A percentile compares a stretch with the other conserved stretches of the same genome.
These are phyloP conservation scores for Mortierella claussenii DNA, from an alignment of 192 early-diverging fungal genomes.

Conservation along the genomic window DNA sequence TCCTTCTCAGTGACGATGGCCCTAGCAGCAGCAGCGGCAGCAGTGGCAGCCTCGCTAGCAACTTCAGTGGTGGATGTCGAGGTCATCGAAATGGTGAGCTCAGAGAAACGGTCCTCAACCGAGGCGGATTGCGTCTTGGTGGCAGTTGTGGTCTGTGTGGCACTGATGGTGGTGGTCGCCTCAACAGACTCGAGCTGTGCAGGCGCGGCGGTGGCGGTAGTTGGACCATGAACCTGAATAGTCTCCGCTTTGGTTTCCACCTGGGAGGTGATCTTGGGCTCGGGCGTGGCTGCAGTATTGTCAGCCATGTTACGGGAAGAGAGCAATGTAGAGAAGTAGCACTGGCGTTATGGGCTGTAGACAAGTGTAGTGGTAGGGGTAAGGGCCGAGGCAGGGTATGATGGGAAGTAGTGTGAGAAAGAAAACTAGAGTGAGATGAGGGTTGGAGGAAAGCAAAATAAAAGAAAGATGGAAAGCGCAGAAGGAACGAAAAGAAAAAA, in stretches of 20 bases:
- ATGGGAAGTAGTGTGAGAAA: neutral
- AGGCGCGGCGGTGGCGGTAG: neutral
- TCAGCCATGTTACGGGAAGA: no score
- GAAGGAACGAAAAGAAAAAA: neutral
- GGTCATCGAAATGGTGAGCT: constrained; percentile 10
- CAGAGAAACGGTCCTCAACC: constrained; percentile 11
- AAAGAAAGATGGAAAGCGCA: neutral
- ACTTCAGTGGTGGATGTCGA: constrained; percentile 4
- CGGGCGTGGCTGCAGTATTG: no score
- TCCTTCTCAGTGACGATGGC: no score
- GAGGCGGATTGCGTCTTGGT: constrained; percentile 6
- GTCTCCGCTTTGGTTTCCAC: constrained; percentile 17
- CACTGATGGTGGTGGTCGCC: constrained; percentile 6
- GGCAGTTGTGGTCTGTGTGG: constrained; percentile 8
- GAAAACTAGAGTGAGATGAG: neutral
- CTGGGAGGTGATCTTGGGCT: neutral
- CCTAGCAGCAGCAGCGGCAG: no score
- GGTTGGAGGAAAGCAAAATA: constrained; percentile 3
- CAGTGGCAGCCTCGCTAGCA: neutral
- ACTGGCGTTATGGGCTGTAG: no score
- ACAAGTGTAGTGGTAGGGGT: no score
- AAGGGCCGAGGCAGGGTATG: no score
- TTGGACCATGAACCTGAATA: constrained; percentile 8
- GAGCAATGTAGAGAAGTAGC: no score
- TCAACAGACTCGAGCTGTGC: neutral